Percentiles rank a stretch among this genome's conserved stretches.
Conservation (phyloP, 2,329 filamentous ascomycete species). For the Cytospora paraplurivora region DNA sequence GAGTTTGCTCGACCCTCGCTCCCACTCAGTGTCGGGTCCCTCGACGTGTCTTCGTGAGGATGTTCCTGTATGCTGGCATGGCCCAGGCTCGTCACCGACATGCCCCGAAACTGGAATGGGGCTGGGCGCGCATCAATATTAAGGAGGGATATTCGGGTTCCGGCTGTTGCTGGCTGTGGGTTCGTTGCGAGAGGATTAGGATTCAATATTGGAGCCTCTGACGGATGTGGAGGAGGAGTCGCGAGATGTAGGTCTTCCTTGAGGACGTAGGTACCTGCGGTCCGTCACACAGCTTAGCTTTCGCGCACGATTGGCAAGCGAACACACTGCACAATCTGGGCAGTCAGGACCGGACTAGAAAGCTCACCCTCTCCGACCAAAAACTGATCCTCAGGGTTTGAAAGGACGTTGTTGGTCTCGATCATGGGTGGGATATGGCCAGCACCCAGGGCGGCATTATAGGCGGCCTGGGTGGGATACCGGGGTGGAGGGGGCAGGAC, state of each 20-base stretch:
- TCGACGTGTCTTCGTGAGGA: conserved; percentile 62
- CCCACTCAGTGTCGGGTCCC: conserved; percentile 56
- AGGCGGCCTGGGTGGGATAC: conserved; percentile 74
- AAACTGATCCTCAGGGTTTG: conserved; percentile 84
- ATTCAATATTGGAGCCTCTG: conserved; percentile 83
- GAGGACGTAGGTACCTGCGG: conserved; percentile 79
- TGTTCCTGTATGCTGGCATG: conserved; percentile 61
- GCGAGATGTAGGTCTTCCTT: conserved; percentile 91
- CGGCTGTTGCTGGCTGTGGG: conserved; percentile 78
- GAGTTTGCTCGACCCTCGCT: conserved; percentile 59
- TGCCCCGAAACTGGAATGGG: conserved; percentile 57
- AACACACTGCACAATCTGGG: conserved; percentile 2
- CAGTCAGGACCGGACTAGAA: not conserved
- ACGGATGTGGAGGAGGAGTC: conserved; percentile 92
- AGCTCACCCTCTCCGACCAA: conserved; percentile 84
- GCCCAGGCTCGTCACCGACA: conserved; percentile 52
- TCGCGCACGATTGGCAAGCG: not conserved
- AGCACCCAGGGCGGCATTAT: conserved; percentile 70
- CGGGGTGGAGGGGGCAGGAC: conserved; percentile 85
- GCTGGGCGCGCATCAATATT: conserved; percentile 66
- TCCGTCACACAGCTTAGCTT: conserved; percentile 10
- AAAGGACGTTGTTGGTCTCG: conserved; percentile 90
- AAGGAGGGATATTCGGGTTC: conserved; percentile 81
- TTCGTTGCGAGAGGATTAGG: conserved; percentile 89
- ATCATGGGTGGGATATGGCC: conserved; percentile 73